Conservation (phyloP, 1,284 basidiomycete species). For the Mycosarcoma maydis region DNA sequence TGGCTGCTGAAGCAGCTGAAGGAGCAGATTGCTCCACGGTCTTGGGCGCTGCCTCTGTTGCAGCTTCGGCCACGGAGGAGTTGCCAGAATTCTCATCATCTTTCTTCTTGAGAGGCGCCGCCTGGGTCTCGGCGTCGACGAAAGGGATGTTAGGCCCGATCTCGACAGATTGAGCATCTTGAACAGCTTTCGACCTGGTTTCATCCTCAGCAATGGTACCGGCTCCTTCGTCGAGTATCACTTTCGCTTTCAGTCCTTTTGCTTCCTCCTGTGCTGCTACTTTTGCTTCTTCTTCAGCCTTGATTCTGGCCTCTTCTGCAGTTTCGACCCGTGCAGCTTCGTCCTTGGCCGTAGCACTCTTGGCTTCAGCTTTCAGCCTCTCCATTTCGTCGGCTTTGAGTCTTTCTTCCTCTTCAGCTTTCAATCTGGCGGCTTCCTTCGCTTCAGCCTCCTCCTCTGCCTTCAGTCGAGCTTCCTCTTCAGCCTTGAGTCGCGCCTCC, state of each 20-base stretch:
- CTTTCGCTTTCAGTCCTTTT: not conserved
- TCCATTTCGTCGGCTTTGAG: not conserved
- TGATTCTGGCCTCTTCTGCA: constrained; percentile 1
- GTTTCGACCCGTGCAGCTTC: constrained; percentile 4
- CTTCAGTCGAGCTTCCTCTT: not conserved
- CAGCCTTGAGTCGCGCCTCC: not conserved
- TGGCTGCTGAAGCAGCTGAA: constrained; percentile 2
- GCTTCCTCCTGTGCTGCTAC: not conserved
- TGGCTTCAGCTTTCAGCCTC: not conserved
- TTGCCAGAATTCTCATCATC: not conserved
- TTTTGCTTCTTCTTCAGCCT: not conserved
- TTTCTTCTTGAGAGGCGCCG: not conserved
- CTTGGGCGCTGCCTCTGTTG: not conserved
- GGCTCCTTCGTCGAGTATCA: not conserved
- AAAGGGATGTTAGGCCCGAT: not conserved
- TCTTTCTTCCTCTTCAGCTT: constrained; percentile 8
- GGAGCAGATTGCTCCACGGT: not conserved
- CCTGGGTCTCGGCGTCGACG: not conserved
- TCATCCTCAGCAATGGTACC: constrained; percentile 4
- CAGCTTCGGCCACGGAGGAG: not conserved
- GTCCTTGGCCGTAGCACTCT: constrained; percentile 1
- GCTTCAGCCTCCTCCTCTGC: constrained; percentile 3
- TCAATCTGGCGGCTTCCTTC: no score
- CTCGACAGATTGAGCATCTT: not conserved
- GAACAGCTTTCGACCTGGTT: not conserved